A percentile compares a stretch with the other conserved stretches of the same genome.
Evolutionary conservation across 1,284 basidiomycete species (phyloP).

Genomic region (Malassezia pachydermatis): DNA sequence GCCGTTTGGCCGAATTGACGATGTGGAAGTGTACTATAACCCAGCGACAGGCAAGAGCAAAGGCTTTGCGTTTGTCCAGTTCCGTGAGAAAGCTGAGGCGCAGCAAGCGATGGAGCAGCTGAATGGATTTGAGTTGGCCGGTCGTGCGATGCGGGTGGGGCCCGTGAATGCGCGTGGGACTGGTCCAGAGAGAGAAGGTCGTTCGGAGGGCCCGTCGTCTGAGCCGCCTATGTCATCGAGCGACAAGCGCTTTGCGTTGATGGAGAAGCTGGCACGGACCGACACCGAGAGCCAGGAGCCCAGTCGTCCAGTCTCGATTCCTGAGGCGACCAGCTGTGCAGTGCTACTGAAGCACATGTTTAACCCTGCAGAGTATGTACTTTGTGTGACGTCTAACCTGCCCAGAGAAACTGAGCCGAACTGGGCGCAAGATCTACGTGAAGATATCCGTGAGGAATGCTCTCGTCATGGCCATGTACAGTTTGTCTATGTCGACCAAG

Average conservation of each 20-base stretch:
- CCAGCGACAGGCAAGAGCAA: conserved; percentile 82
- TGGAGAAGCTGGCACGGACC: conserved; percentile 44
- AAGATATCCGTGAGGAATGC: conserved; percentile 90
- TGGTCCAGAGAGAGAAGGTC: conserved; percentile 2
- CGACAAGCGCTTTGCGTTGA: conserved; percentile 34
- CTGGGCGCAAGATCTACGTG: conserved; percentile 91
- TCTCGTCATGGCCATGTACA: conserved; percentile 74
- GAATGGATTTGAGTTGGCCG: conserved; percentile 95
- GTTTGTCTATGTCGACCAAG: conserved; percentile 83
- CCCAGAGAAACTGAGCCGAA: conserved; percentile 90
- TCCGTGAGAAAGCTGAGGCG: conserved; percentile 77
- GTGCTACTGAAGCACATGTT: conserved; percentile 85
- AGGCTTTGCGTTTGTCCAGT: conserved; percentile 94
- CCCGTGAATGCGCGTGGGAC: conserved; percentile 17
- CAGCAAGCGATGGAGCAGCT: conserved; percentile 94
- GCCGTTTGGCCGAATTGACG: conserved; percentile 92
- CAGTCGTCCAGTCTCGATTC: conserved; percentile 55
- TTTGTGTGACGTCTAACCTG: conserved; percentile 9
- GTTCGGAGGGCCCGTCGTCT: neutral
- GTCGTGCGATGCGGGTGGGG: conserved; percentile 56
- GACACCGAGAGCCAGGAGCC: conserved; percentile 12
- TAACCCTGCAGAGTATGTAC: conserved; percentile 81
- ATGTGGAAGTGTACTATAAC: conserved; percentile 92
- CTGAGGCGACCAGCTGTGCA: conserved; percentile 57
- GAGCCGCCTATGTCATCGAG: conserved; percentile 22